Base-by-base conservation (phyloP, 2,329 filamentous ascomycete genomes). In the Tolypocladium ophioglossoides region DNA sequence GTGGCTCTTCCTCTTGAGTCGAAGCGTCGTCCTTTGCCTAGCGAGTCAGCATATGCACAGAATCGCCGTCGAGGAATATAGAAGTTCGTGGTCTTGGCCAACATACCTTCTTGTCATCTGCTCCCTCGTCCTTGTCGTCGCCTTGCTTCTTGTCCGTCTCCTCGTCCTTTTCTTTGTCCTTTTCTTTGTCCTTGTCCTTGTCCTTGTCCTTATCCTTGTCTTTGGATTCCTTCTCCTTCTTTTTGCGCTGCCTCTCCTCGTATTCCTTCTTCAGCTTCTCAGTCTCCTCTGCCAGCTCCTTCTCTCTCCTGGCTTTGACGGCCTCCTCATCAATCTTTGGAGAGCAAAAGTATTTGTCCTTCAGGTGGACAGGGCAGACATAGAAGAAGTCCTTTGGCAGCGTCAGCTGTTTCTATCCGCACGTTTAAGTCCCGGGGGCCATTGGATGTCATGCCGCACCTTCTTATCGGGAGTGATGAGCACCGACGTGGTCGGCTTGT, bases 381-480 rank as follows among this genome's bases (percentile, higher is more conserved):
- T 95, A 96, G 74, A 99, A 97, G 72, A 91, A 95, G 67, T 96
- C 91, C 78, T 70, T 52, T 38, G 10, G 8, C 4, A 3, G 11
- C 11, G 51, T 57, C 34, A 56, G 46, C 27, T 20, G 18, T 30
- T 14, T 22, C 18, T 34, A 18, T 30, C 9, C 14, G 10, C 22
- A 14, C 10, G 18, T 20, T 22, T 22, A 10, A n/a, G 2, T 12
- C 34, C 16, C 3, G 40, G 3, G 3, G 22, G 12, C 32, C 18
- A 34, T 12, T 52, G 51, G 30, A 54, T 39, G 27, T 38, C 22
- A 51, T 37, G 30, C 56, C 62, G 59, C 64, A 94, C 91, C 83
- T 92, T 94, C 64, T 89, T 91, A 64, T 95, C 91, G 0, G 88
- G 82, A 10, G 91, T 95, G 61, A 96, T 89, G 53, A 99, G 76